These are phyloP conservation scores for Coprinopsis sp. DNA, from an alignment of 768 basidiomycete species.

Conservation along the genomic window DNA sequence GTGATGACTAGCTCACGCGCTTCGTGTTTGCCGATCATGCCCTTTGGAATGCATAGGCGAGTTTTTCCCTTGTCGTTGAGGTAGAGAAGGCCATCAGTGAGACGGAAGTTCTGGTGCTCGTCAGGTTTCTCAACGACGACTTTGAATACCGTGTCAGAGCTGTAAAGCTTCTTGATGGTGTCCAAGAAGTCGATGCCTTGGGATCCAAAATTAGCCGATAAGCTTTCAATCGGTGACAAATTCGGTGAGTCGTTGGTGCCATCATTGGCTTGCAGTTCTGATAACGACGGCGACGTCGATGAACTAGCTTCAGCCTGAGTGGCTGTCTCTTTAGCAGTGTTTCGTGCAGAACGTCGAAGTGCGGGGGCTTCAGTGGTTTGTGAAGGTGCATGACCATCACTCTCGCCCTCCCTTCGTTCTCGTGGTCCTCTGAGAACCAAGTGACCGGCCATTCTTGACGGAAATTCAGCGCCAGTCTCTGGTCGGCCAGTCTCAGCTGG, in stretches of 20 bases:
- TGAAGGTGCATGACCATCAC: constrained; percentile 2
- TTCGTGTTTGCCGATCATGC: constrained; percentile 8
- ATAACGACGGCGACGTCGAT: too few relatives aligned
- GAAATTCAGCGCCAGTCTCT: constrained; percentile 9
- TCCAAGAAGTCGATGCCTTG: constrained; percentile 8
- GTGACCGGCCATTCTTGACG: not conserved
- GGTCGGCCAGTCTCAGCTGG: constrained; percentile 5
- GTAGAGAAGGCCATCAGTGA: constrained; percentile 17
- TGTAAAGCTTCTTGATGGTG: constrained; percentile 11
- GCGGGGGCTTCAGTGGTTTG: too few relatives aligned
- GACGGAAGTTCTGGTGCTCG: constrained; percentile 17
- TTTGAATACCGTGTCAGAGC: constrained; percentile 15
- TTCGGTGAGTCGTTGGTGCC: not conserved
- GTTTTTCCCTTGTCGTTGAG: constrained; percentile 4
- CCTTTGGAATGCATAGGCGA: constrained; percentile 25
- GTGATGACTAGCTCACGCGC: constrained; percentile 30
- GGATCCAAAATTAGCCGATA: constrained; percentile 3
- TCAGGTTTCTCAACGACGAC: constrained; percentile 14
- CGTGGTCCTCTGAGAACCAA: constrained; percentile 9
- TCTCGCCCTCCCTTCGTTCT: constrained; percentile 13
- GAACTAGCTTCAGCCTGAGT: too few relatives aligned
- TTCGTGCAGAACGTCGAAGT: too few relatives aligned
- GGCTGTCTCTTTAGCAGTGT: too few relatives aligned
- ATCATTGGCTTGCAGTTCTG: not conserved
- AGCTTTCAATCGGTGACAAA: not conserved